Base-by-base conservation (phyloP, 495 filamentous ascomycete genomes). In the Cladorrhinum samala region DNA sequence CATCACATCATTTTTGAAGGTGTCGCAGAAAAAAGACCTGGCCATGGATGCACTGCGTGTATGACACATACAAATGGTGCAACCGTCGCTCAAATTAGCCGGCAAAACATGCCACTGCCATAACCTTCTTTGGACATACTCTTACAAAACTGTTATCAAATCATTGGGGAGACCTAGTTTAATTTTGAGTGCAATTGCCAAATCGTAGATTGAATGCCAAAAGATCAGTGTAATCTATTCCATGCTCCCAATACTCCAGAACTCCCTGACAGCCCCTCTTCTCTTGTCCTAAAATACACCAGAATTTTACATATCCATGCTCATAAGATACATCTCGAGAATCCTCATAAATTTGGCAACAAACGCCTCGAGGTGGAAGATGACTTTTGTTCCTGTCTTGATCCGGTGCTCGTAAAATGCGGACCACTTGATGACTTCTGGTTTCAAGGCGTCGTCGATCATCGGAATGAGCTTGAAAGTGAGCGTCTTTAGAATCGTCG, bases 271-370 rank as follows among this genome's bases (percentile, higher is more conserved):
- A n/a, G n/a, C n/a, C n/a, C n/a, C n/a, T n/a, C n/a, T n/a, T n/a
- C n/a, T n/a, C n/a, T n/a, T n/a, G n/a, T n/a, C n/a, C n/a, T n/a
- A n/a, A n/a, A n/a, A n/a, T n/a, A n/a, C n/a, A n/a, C n/a, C n/a
- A n/a, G n/a, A n/a, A n/a, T 18, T 36, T 68, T 54, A 77, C 68
- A 77, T 67, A 18, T 94, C 92, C 81, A 96, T 92, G 40, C 84
- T 88, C 89, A 95, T 95, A 33, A 92, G 68, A 67, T 88, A 89
- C 64, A 89, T 91, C 75, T 98, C 93, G 49, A 92, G 80, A 49
- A 98, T 84, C 58, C 92, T 81, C 90, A 98, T 96, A 66, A 95
- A 92, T 73, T 95, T 96, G 24, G 94, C 92, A 30, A 98, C 92
- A 71, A 97, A 98, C 19, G 93, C 93, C 73, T 98, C 93, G 0